Conservation (phyloP, 805 yeast species). For the Kodamaea nitidulidarum region DNA sequence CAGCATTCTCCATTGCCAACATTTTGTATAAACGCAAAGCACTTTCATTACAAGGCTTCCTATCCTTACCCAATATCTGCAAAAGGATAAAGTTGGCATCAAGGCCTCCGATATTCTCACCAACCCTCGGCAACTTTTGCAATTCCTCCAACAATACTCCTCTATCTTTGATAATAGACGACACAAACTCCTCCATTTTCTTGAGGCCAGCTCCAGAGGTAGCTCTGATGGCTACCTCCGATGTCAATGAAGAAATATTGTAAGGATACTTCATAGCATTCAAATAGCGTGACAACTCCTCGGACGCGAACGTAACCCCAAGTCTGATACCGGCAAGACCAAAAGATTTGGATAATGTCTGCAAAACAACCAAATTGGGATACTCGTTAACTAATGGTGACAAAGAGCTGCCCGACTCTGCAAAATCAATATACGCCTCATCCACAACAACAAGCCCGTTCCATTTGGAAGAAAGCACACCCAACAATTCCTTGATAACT, state of each 20-base stretch:
- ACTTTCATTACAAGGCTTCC: constrained; percentile 60
- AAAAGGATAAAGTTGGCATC: constrained; percentile 84
- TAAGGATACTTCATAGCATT: constrained; percentile 96
- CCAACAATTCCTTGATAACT: constrained; percentile 35
- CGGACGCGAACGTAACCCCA: constrained; percentile 71
- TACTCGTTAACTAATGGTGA: constrained; percentile 75
- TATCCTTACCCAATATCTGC: constrained; percentile 59
- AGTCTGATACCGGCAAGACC: constrained; percentile 94
- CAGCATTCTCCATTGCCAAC: constrained; percentile 67
- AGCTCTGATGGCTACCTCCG: constrained; percentile 73
- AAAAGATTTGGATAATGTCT: constrained; percentile 90
- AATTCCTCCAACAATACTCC: constrained; percentile 48
- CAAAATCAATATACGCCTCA: constrained; percentile 92
- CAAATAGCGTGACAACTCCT: constrained; percentile 58
- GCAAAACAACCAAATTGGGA: constrained; percentile 82
- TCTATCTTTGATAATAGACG: constrained; percentile 53
- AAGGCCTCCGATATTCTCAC: constrained; percentile 72
- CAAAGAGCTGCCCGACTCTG: constrained; percentile 52
- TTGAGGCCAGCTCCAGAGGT: constrained; percentile 50
- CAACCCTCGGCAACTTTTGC: constrained; percentile 57
- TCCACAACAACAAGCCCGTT: constrained; percentile 82
- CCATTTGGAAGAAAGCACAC: constrained; percentile 48
- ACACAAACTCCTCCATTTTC: constrained; percentile 55
- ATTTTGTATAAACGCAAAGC: constrained; percentile 65
- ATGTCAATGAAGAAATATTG: constrained; percentile 78